Percentiles rank a stretch among this genome's conserved stretches.
Evolutionary conservation across 176 grass and related monocot species (phyloP).

Genomic region (Oryza brachyantha): DNA sequence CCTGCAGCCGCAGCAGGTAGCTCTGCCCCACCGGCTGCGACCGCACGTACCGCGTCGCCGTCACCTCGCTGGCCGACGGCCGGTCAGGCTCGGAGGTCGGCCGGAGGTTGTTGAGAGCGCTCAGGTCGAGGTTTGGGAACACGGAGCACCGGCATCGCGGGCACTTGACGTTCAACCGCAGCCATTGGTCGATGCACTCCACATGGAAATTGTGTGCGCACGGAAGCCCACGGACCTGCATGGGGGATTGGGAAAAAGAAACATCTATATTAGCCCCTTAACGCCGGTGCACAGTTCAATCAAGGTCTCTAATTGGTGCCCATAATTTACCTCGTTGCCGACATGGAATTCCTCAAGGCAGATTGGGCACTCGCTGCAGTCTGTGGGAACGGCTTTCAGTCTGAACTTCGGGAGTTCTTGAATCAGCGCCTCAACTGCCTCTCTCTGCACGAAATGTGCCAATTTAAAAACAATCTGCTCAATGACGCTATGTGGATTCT

Average conservation of each 20-base stretch:
- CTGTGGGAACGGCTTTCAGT: slow-evolving; percentile 83
- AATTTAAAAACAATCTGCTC: background rate
- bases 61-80: slow-evolving; percentile 50
- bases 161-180: slow-evolving; percentile 90
- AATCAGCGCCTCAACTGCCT: slow-evolving; percentile 94
- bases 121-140: slow-evolving; percentile 93
- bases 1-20: slow-evolving; percentile 68
- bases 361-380: slow-evolving; percentile 94
- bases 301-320: background rate
- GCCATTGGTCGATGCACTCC: slow-evolving; percentile 94
- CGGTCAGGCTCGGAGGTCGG: slow-evolving; percentile 43
- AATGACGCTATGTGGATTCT: background rate
- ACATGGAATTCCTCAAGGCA: slow-evolving; percentile 96
- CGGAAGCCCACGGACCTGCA: slow-evolving; percentile 84
- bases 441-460: slow-evolving; percentile 54
- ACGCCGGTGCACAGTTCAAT: background rate
- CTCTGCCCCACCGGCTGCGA: slow-evolving; percentile 48
- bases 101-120: slow-evolving; percentile 79
- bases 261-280: background rate
- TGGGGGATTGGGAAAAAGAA: background rate
- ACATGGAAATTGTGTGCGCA: slow-evolving; percentile 99
- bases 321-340: slow-evolving; percentile 66
- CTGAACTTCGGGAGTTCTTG: slow-evolving; percentile 95
- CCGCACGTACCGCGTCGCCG: slow-evolving; percentile 41
- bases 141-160: slow-evolving; percentile 92